A percentile compares a stretch with the other conserved stretches of the same genome.
phyloP scores from a whole-genome alignment of 208 protist species.

The Leishmania martiniquensis region DNA sequence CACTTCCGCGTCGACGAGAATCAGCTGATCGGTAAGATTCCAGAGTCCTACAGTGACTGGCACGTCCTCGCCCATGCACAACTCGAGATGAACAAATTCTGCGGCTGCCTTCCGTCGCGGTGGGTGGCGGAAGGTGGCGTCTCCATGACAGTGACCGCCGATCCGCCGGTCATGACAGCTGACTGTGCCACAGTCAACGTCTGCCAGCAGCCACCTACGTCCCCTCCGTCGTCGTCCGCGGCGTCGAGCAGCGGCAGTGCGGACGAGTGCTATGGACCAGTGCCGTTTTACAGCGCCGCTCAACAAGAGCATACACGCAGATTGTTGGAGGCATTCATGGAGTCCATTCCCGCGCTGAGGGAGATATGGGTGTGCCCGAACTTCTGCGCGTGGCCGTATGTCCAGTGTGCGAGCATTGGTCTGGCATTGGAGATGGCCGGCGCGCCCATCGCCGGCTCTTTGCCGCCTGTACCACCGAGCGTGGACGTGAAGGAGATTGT shows the following conservation, averaged over 20 bases:
- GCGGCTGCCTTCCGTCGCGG: neutral
- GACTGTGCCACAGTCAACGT: neutral
- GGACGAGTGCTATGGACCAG: neutral
- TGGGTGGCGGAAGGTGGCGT: neutral
- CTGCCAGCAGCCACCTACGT: neutral
- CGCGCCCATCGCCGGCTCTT: neutral
- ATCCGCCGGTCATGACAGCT: neutral
- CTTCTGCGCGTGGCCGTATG: conserved; percentile 4
- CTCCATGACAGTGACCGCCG: neutral
- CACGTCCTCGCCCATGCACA: neutral
- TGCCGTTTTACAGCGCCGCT: neutral
- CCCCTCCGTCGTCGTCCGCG: neutral
- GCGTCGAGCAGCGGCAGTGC: neutral
- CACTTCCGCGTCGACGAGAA: neutral
- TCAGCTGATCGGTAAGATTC: neutral
- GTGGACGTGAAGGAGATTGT: neutral
- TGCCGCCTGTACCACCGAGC: neutral
- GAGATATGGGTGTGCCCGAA: neutral
- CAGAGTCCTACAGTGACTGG: neutral
- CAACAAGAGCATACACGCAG: neutral
- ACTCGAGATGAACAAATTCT: neutral
- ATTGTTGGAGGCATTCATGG: neutral
- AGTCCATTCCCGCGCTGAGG: neutral
- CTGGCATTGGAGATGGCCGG: conserved; percentile 4
- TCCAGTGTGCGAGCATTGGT: neutral